Conservation (phyloP, 1,139 yeast genomes). For the Entelexis paramagnoliae region DNA sequence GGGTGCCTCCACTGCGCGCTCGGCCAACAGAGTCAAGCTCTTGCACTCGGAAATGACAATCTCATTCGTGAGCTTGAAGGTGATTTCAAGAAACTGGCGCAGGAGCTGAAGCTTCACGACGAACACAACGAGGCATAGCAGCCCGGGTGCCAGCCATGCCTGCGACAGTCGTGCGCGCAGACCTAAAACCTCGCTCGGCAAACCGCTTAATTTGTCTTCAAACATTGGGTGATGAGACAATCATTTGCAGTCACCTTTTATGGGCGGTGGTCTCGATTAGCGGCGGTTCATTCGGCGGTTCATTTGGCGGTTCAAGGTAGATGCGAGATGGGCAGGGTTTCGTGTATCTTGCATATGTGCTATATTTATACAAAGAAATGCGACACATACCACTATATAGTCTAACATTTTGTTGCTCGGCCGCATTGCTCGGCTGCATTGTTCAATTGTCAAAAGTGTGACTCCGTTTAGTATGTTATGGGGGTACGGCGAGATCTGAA, state of each 20-base stretch:
- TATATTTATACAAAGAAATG: too few species aligned
- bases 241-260: background rate
- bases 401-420: too few species aligned
- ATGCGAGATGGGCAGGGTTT: background rate
- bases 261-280: background rate
- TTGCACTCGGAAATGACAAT: conserved; percentile 35
- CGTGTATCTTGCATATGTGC: background rate
- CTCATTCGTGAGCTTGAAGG: conserved; percentile 26
- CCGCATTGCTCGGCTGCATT: too few species aligned
- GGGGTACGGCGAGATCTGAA: too few species aligned
- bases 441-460: too few species aligned
- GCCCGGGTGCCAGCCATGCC: conserved; percentile 19
- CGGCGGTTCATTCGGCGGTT: background rate
- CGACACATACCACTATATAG: background rate
- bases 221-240: background rate
- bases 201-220: background rate
- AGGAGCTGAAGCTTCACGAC: conserved; percentile 32
- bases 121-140: conserved; percentile 27
- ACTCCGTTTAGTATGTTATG: too few species aligned
- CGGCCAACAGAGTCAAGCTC: conserved; percentile 39
- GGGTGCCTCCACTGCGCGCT: conserved; percentile 43
- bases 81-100: conserved; percentile 23
- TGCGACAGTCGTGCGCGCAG: conserved; percentile 13
- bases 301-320: background rate
- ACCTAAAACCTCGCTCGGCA: conserved; percentile 6